Evolutionary conservation across 2,329 filamentous ascomycete genomes (phyloP).

Genomic region (Ophiocordyceps sinensis): DNA sequence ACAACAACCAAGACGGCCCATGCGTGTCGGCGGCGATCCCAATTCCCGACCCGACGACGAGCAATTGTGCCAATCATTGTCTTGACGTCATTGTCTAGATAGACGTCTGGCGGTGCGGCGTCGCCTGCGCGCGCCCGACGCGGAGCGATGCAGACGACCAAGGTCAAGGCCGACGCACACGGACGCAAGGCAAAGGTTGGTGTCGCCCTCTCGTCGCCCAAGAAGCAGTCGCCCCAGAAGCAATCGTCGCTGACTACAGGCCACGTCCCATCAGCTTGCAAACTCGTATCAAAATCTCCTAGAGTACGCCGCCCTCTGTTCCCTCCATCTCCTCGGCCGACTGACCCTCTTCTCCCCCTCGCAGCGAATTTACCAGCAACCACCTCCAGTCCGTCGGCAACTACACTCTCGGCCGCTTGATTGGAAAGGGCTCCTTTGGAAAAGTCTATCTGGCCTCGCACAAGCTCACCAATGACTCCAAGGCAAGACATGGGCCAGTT

Average conservation of each 20-base stretch:
- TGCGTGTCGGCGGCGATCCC: too few species aligned
- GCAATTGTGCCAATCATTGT: not conserved
- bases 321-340: not conserved
- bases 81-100: too few species aligned
- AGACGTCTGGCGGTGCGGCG: not conserved
- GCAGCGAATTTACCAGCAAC: constrained; percentile 82
- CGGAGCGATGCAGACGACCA: constrained; percentile 37
- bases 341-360: not conserved
- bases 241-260: not conserved
- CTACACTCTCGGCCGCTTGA: constrained; percentile 79
- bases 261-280: constrained; percentile 53
- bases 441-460: constrained; percentile 95
- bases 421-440: constrained; percentile 95
- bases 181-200: constrained; percentile 47
- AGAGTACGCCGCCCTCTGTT: constrained; percentile 47
- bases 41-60: too few species aligned
- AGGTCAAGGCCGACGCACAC: constrained; percentile 41
- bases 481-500: too few species aligned
- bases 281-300: constrained; percentile 93
- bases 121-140: constrained; percentile 7
- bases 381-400: constrained; percentile 90
- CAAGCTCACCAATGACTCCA: constrained; percentile 96
- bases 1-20: too few species aligned
- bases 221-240: not conserved
- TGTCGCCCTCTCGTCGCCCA: not conserved